Evolutionary conservation across 139 green algal species (phyloP).

Genomic region (Coelastrella sp.): DNA sequence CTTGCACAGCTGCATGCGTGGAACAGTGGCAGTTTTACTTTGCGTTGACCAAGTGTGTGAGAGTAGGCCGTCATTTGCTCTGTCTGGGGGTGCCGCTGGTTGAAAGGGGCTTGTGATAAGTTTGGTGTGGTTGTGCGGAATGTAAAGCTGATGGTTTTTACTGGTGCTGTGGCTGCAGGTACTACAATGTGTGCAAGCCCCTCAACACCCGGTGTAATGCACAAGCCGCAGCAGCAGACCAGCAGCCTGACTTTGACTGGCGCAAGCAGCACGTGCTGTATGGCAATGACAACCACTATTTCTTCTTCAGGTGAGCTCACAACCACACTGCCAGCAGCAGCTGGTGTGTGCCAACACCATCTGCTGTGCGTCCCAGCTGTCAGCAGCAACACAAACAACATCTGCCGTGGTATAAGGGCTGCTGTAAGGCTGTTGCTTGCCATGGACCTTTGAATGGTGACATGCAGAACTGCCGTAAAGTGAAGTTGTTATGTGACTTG

Average conservation of each 20-base stretch:
- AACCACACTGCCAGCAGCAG: background rate
- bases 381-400: too few relatives aligned
- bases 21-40: too few relatives aligned
- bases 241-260: background rate
- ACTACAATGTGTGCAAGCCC: conserved; percentile 44
- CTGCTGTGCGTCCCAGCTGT: too few relatives aligned
- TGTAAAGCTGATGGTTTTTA: background rate
- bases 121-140: too few relatives aligned
- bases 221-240: conserved; percentile 21
- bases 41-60: background rate
- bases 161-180: background rate
- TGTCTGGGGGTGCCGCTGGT: background rate
- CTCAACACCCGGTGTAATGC: conserved; percentile 28
- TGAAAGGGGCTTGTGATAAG: too few relatives aligned
- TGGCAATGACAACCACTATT: conserved; percentile 94
- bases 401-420: too few relatives aligned
- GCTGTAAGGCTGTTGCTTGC: too few relatives aligned
- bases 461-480: background rate
- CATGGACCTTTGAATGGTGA: too few relatives aligned
- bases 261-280: conserved; percentile 76
- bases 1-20: too few relatives aligned
- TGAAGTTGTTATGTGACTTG: background rate
- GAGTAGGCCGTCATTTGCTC: background rate
- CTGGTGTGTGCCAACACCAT: background rate
- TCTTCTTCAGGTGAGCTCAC: conserved; percentile 84